Evolutionary conservation across 2,329 filamentous ascomycete genomes (phyloP), one percentile per base, ranked within the genome.

Genomic region (Aureobasidium leucospermi): DNA sequence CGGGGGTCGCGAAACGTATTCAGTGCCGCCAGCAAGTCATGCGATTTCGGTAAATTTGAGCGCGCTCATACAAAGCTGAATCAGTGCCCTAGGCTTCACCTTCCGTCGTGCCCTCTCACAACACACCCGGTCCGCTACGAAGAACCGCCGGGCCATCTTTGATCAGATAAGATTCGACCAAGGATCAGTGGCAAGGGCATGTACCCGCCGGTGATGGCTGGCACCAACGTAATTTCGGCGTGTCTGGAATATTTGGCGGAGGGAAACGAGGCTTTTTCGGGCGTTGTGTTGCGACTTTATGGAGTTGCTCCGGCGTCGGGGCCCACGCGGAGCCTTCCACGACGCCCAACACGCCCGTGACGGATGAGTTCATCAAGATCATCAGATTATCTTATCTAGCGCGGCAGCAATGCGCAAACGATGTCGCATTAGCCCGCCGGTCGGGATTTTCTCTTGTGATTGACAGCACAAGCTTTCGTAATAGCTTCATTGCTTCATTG

Each of bases 341-440:
- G 15, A 39, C 49, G n/a, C 38, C 23, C 38, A 31, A 42, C 49
- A 23, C 7, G n/a, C 36, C 38, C 29, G 10, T 32, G 6, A 42
- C 39, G 15, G 13, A 15, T 55, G 41, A 23, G 11, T 29, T 56
- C 52, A 46, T 45, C 52, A 46, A 55, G 39, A 56, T 46, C 41
- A 56, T 56, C 52, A 45, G 52, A 56, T 56, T 36, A 56, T 56
- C 52, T 56, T 42, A 56, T 56, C 52, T 56, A 55, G 51, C 51
- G 51, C 51, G 9, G 28, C 15, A 34, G 13, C 49, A 38, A 31
- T 52, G 49, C 49, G 49, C 38, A 16, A 55, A 46, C 52, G 52
- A 56, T 29, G 41, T 56, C 52, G 52, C 52, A 36, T 56, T 38
- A 46, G 52, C 29, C 31, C 23, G 34, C 29, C 41, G 9, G 19